A percentile compares a stretch with the other conserved stretches of the same genome.
phyloP scores from a whole-genome alignment of 2,329 filamentous ascomycete genomes.

The Clathrospora elynae region DNA sequence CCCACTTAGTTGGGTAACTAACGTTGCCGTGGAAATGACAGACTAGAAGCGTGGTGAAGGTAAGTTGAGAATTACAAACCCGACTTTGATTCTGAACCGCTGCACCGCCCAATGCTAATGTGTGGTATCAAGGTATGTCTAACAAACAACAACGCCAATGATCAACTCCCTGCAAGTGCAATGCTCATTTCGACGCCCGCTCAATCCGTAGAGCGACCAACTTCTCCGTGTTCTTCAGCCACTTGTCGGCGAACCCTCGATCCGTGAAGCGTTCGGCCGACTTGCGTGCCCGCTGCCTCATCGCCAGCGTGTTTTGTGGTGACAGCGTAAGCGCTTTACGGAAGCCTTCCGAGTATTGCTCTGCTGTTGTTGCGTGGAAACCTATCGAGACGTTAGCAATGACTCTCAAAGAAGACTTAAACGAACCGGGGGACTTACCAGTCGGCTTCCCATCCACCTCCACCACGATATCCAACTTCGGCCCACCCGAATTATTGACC shows the following conservation, averaged over 20 bases:
- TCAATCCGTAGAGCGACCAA: slow-evolving; percentile 61
- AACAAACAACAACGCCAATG: too few species aligned
- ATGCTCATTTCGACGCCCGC: slow-evolving; percentile 19
- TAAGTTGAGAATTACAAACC: too few species aligned
- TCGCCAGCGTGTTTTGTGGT: slow-evolving; percentile 67
- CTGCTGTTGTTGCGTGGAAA: slow-evolving; percentile 79
- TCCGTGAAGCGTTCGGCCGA: slow-evolving; percentile 88
- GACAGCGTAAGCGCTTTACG: slow-evolving; percentile 74
- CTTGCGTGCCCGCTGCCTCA: slow-evolving; percentile 74
- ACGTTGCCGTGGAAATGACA: too few species aligned
- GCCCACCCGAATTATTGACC: slow-evolving; percentile 90
- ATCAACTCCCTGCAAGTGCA: neutral
- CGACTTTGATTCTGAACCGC: too few species aligned
- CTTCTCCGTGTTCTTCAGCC: slow-evolving; percentile 75
- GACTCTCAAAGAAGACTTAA: neutral
- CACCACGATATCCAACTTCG: slow-evolving; percentile 90
- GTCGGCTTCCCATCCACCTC: slow-evolving; percentile 78
- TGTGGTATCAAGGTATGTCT: slow-evolving; percentile 14
- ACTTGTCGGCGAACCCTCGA: slow-evolving; percentile 78
- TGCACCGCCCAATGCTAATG: slow-evolving; percentile 11
- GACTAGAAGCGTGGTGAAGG: too few species aligned
- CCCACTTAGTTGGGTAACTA: too few species aligned
- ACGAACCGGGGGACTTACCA: slow-evolving; percentile 55
- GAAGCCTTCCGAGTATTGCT: slow-evolving; percentile 82
- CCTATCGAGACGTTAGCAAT: slow-evolving; percentile 56